Evolutionary conservation across 2,329 filamentous ascomycete species (phyloP).

Genomic region (Sclerotiophoma versabilis): DNA sequence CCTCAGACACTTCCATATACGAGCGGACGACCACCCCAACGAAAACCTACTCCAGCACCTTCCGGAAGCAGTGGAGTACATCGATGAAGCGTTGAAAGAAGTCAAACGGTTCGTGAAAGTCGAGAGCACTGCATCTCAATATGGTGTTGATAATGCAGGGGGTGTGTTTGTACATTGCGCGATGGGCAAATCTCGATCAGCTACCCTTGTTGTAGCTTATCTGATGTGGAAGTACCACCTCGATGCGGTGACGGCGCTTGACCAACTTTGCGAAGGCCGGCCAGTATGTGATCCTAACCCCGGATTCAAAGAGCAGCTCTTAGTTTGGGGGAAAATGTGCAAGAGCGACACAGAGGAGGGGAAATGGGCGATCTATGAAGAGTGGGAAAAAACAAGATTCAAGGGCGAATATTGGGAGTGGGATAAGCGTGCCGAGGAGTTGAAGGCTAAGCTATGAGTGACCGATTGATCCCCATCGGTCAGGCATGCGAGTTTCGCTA

Average conservation of each 20-base stretch:
- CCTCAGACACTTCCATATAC: conserved; percentile 40
- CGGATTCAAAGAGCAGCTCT: conserved; percentile 45
- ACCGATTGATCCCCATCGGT: not conserved
- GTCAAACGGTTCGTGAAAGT: not conserved
- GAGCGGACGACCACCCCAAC: conserved; percentile 45
- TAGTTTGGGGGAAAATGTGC: conserved; percentile 40
- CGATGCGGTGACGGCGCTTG: conserved; percentile 27
- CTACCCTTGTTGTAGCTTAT: conserved; percentile 44
- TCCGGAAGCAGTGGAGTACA: conserved; percentile 27
- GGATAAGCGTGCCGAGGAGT: conserved; percentile 32
- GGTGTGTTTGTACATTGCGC: conserved; percentile 46
- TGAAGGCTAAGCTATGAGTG: conserved; percentile 19
- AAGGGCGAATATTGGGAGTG: conserved; percentile 49
- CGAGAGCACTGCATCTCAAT: not conserved
- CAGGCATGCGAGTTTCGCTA: not conserved
- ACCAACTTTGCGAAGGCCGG: conserved; percentile 42
- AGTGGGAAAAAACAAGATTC: conserved; percentile 45
- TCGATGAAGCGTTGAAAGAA: conserved; percentile 30
- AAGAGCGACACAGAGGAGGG: conserved; percentile 22
- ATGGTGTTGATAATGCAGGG: not conserved
- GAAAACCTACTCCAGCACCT: conserved; percentile 40
- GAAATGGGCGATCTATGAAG: conserved; percentile 38
- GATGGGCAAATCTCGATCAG: conserved; percentile 45
- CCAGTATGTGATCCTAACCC: conserved; percentile 46
- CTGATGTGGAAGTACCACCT: conserved; percentile 39